These are phyloP conservation scores for Alternaria rosae DNA, from an alignment of 2,329 filamentous ascomycete species.

Conservation along the genomic window DNA sequence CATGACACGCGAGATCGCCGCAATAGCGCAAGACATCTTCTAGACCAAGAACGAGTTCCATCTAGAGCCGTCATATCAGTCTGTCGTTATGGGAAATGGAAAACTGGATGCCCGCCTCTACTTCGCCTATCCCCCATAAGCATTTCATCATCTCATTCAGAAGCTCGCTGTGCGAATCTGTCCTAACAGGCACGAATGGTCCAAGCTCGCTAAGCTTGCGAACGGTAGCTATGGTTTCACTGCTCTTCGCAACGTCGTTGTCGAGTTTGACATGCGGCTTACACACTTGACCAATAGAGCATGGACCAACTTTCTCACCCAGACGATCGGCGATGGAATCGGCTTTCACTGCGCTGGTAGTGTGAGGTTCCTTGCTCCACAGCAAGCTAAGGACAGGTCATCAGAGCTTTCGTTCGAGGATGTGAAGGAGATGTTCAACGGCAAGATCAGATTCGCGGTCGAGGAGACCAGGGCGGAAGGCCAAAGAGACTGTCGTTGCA, in stretches of 20 bases:
- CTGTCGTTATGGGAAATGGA: background rate
- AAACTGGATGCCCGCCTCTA: background rate
- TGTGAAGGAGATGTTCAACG: background rate
- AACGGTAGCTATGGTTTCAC: background rate
- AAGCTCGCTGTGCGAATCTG: background rate
- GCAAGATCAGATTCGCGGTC: background rate
- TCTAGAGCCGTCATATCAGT: background rate
- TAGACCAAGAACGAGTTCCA: background rate
- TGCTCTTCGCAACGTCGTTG: background rate
- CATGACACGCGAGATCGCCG: background rate
- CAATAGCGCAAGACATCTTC: background rate
- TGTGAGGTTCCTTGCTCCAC: background rate
- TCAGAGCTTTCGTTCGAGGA: background rate
- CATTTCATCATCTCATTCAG: background rate
- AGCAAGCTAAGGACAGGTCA: accelerated
- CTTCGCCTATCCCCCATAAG: background rate
- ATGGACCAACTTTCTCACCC: background rate
- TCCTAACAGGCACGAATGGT: accelerated
- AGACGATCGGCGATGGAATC: background rate
- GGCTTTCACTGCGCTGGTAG: background rate
- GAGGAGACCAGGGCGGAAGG: background rate
- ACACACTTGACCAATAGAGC: background rate
- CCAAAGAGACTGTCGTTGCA: background rate
- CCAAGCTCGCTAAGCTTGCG: background rate
- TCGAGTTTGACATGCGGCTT: background rate